Conservation (phyloP, 1,284 basidiomycete genomes). For the Entoloma clypeatum region DNA sequence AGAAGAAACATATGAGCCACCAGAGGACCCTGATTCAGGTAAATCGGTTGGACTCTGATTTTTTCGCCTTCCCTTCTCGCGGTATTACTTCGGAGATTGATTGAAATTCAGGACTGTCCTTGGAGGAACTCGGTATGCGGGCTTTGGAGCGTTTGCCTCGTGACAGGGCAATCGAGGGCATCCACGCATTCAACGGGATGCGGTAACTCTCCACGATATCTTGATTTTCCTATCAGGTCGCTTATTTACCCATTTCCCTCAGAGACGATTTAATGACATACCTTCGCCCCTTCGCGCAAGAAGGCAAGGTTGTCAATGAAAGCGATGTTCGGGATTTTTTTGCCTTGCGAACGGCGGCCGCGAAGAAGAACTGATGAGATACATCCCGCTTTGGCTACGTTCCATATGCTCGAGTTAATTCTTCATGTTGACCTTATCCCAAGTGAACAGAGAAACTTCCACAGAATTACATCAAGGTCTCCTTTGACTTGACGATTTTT, state of each 20-base stretch:
- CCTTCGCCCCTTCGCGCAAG: constrained; percentile 72
- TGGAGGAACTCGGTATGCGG: constrained; percentile 77
- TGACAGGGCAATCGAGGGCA: constrained; percentile 74
- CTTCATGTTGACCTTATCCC: too few relatives aligned
- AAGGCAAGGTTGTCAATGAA: constrained; percentile 73
- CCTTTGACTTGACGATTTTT: too few relatives aligned
- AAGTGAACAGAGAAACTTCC: too few relatives aligned
- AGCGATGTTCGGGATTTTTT: constrained; percentile 71
- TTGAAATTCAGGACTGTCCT: constrained; percentile 50
- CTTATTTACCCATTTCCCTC: constrained; percentile 13
- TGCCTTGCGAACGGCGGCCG: constrained; percentile 40
- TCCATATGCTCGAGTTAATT: too few relatives aligned
- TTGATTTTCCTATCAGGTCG: constrained; percentile 8
- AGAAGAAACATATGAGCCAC: constrained; percentile 78
- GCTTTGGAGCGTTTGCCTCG: constrained; percentile 67
- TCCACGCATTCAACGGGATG: constrained; percentile 76
- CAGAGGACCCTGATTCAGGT: constrained; percentile 79
- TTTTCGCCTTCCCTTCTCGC: constrained; percentile 8
- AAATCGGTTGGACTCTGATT: constrained; percentile 16
- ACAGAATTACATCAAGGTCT: too few relatives aligned
- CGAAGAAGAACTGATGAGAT: constrained; percentile 21
- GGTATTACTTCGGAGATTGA: constrained; percentile 12
- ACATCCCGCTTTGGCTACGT: too few relatives aligned
- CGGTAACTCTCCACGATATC: constrained; percentile 41
- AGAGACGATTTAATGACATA: constrained; percentile 72